These are phyloP conservation scores for Trametes sp. DNA, from an alignment of 1,284 basidiomycete species.

Conservation along the genomic window DNA sequence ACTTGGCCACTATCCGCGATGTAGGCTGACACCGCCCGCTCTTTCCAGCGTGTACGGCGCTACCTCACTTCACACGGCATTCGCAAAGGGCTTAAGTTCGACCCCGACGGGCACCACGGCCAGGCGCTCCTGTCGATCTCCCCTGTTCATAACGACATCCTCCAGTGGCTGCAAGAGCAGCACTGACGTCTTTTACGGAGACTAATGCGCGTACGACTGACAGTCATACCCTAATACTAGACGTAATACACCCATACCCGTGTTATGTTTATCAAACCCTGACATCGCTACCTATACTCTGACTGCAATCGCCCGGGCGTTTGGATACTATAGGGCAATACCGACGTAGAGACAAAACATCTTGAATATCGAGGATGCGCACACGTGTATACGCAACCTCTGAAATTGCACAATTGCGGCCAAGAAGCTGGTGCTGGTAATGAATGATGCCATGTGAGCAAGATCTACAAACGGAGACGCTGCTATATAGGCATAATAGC, in stretches of 20 bases:
- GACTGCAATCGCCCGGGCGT: too few relatives aligned
- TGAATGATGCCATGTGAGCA: too few relatives aligned
- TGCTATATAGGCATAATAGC: conserved; percentile 48
- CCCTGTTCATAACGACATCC: conserved; percentile 62
- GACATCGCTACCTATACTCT: neutral
- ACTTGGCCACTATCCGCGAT: neutral
- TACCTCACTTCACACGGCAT: conserved; percentile 84
- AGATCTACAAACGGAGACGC: too few relatives aligned
- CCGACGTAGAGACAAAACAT: too few relatives aligned
- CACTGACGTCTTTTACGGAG: neutral
- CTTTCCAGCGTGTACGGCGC: conserved; percentile 71
- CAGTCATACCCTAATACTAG: neutral
- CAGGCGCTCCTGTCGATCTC: conserved; percentile 69
- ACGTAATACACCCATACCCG: neutral
- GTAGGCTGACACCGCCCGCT: too few relatives aligned
- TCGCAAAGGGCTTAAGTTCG: conserved; percentile 72
- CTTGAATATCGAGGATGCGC: too few relatives aligned
- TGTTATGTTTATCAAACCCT: too few relatives aligned
- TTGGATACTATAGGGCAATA: too few relatives aligned
- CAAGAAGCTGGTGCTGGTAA: too few relatives aligned
- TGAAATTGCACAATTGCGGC: too few relatives aligned
- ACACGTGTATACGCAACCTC: too few relatives aligned
- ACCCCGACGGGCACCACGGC: conserved; percentile 76
- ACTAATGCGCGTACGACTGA: neutral
- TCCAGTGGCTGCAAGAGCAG: conserved; percentile 65